A percentile compares a stretch with the other conserved stretches of the same genome.
These are phyloP conservation scores for Pythium folliculosum DNA, from an alignment of 352 stramenopile species.

Conservation along the genomic window DNA sequence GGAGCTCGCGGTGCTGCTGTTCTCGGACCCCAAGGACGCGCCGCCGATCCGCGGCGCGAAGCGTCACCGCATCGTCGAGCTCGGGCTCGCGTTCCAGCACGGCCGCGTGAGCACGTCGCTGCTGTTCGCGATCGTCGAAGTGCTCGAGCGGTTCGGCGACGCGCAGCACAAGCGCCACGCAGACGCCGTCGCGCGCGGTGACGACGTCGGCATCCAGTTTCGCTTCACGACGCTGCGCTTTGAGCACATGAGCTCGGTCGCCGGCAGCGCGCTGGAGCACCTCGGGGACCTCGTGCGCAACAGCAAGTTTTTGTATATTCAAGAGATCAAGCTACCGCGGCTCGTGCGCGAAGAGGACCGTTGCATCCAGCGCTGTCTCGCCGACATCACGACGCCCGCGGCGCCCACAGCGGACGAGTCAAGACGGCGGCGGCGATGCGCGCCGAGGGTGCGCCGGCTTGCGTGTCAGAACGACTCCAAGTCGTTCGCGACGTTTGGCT, in stretches of 20 bases:
- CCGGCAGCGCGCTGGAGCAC: slow-evolving; percentile 21
- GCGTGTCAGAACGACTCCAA: slow-evolving; percentile 15
- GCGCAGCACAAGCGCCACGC: slow-evolving; percentile 5
- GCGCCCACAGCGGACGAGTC: too few relatives aligned
- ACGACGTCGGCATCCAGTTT: slow-evolving; percentile 20
- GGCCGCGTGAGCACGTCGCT: slow-evolving; percentile 23
- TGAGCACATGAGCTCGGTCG: slow-evolving; percentile 18
- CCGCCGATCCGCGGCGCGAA: not conserved
- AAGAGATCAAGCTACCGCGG: slow-evolving; percentile 14
- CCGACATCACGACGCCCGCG: slow-evolving; percentile 10
- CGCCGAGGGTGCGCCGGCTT: not conserved
- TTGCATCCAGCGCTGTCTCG: slow-evolving; percentile 22
- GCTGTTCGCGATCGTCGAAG: slow-evolving; percentile 26
- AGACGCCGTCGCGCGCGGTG: not conserved
- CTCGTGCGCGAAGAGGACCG: slow-evolving; percentile 18
- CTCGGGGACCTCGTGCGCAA: slow-evolving; percentile 11
- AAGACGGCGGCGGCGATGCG: not conserved
- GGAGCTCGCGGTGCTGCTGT: slow-evolving; percentile 2
- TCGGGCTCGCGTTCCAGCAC: slow-evolving; percentile 18
- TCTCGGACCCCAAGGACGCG: not conserved
- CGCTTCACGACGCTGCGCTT: slow-evolving; percentile 24
- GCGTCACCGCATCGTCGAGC: slow-evolving; percentile 21
- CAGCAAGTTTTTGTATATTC: slow-evolving; percentile 13
- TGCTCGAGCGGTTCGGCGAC: slow-evolving; percentile 25
- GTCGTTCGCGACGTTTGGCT: slow-evolving; percentile 14